Percentiles rank a stretch among this genome's conserved stretches.
phyloP scores from a whole-genome alignment of 192 early-diverging fungal species.

The Coemansia brasiliensis region DNA sequence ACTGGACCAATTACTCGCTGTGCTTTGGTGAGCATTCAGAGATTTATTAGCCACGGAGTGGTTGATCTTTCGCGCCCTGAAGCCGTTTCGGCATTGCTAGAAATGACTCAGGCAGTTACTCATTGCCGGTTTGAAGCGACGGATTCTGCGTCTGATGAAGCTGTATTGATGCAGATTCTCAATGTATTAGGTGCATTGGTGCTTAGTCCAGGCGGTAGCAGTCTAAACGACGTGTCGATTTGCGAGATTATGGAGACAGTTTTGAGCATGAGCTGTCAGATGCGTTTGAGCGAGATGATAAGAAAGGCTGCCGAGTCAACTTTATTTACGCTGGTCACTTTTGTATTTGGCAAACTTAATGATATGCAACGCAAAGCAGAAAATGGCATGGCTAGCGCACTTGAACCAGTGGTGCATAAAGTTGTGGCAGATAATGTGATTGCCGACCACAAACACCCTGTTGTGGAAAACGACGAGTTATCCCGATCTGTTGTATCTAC shows the following conservation, averaged over 20 bases:
- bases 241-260: constrained; percentile 98
- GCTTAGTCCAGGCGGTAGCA: constrained; percentile 66
- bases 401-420: no score
- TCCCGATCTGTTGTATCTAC: no score
- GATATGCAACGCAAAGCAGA: constrained; percentile 17
- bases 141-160: constrained; percentile 91
- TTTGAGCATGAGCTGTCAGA: constrained; percentile 96
- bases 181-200: constrained; percentile 76
- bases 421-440: not conserved
- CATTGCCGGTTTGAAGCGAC: constrained; percentile 96
- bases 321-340: constrained; percentile 47
- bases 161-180: constrained; percentile 88
- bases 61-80: constrained; percentile 46
- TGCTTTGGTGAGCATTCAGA: constrained; percentile 86
- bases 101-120: constrained; percentile 74
- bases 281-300: constrained; percentile 71
- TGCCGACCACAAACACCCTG: not conserved
- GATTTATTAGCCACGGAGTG: constrained; percentile 83
- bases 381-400: not conserved
- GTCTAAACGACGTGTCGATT: constrained; percentile 85
- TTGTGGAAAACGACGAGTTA: no score
- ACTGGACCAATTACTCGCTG: constrained; percentile 92
- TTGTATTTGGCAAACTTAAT: constrained; percentile 47
- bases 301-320: constrained; percentile 51
- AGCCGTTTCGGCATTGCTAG: constrained; percentile 39